Percentiles rank a stretch among this genome's conserved stretches.
Evolutionary conservation across 768 basidiomycete genomes (phyloP).

Genomic region (Gloeopeniophorella convolvens): DNA sequence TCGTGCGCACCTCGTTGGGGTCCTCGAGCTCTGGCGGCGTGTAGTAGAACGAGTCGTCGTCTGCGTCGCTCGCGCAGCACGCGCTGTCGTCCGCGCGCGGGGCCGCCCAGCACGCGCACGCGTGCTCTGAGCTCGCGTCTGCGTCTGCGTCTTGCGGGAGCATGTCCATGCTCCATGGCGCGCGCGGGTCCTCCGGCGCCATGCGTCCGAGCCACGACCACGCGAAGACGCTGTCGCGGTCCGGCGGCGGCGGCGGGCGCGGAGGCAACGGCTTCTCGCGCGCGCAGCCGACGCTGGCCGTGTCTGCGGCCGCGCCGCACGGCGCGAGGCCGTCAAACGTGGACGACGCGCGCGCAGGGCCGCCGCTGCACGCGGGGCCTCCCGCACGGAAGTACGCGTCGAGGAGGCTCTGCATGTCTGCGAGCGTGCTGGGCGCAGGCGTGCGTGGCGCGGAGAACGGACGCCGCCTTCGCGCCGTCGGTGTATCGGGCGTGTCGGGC

Average conservation of each 20-base stretch:
- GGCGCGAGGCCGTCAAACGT: conserved; percentile 15
- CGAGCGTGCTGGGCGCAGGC: conserved; percentile 20
- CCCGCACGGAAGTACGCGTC: conserved; percentile 20
- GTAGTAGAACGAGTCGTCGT: conserved; percentile 12
- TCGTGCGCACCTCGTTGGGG: conserved; percentile 17
- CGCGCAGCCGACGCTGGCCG: no score
- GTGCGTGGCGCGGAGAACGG: conserved; percentile 25
- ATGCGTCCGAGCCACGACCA: conserved; percentile 20
- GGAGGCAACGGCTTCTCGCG: conserved; percentile 15
- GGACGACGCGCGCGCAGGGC: conserved; percentile 18
- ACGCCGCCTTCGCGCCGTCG: conserved; percentile 24
- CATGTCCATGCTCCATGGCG: conserved; percentile 6
- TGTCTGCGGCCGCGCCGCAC: not conserved
- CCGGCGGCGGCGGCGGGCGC: conserved; percentile 14
- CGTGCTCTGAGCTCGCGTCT: not conserved
- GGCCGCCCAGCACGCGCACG: conserved; percentile 2
- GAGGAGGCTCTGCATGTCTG: conserved; percentile 19
- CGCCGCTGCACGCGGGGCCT: not conserved
- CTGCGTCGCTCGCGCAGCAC: conserved; percentile 5
- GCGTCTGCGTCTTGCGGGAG: not conserved
- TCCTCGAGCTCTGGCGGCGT: conserved; percentile 10
- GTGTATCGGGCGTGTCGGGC: conserved; percentile 2
- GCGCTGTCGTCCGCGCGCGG: conserved; percentile 3
- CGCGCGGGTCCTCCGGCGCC: conserved; percentile 4
- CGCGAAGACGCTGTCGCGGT: conserved; percentile 18